Conservation (phyloP, 306 rosid species). For the Trifolium repens region DNA sequence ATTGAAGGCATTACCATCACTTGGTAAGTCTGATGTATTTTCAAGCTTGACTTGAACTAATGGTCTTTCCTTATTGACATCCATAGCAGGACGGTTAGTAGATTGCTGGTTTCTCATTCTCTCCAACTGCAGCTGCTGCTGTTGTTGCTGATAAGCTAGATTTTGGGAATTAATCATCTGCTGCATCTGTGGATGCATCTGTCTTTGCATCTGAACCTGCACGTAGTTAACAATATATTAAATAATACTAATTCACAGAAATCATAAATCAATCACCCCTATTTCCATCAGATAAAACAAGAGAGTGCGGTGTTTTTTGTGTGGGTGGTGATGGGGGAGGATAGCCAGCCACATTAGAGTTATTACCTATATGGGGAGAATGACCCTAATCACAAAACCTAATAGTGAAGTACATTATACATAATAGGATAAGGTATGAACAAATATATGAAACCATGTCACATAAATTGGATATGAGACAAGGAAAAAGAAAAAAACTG, state of each 20-base stretch:
- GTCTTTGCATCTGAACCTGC: slow-evolving; percentile 70
- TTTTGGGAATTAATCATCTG: slow-evolving; percentile 62
- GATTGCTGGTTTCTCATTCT: slow-evolving; percentile 68
- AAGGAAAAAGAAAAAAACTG: not conserved
- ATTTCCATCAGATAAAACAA: not conserved
- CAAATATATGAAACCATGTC: not conserved
- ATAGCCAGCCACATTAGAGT: not conserved
- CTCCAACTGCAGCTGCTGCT: slow-evolving; percentile 52
- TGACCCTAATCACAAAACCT: not conserved
- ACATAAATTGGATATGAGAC: not conserved
- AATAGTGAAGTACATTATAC: not conserved
- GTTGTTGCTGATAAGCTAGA: slow-evolving; percentile 57
- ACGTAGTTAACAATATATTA: slow-evolving; percentile 30
- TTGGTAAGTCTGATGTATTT: slow-evolving; percentile 64
- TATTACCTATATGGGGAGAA: not conserved
- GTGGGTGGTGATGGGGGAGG: not conserved
- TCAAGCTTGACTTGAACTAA: slow-evolving; percentile 90
- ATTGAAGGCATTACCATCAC: slow-evolving; percentile 64
- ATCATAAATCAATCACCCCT: slow-evolving; percentile 19
- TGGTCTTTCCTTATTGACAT: slow-evolving; percentile 76
- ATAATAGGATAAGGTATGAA: slow-evolving; percentile 1
- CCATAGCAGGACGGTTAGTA: slow-evolving; percentile 67
- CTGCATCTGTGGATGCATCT: slow-evolving; percentile 78
- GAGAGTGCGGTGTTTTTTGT: not conserved
- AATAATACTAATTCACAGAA: slow-evolving; percentile 27